Evolutionary conservation across 2,329 filamentous ascomycete genomes (phyloP).

Genomic region (Clonostachys rosea): DNA sequence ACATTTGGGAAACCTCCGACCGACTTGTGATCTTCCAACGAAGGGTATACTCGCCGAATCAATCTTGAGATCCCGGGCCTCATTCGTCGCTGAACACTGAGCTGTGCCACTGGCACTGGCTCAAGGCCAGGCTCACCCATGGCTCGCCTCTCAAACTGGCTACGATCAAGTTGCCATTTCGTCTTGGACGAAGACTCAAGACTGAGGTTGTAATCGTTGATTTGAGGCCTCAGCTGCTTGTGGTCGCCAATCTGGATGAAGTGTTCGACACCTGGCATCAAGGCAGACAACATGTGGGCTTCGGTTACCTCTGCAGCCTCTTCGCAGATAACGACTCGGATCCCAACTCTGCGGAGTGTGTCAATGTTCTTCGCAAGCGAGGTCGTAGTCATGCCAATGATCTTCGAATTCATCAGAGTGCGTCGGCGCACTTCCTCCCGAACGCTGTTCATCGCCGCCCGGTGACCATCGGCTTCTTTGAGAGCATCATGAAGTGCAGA

Average conservation of each 20-base stretch:
- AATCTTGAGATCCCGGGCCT: slow-evolving; percentile 56
- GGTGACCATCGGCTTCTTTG: not conserved
- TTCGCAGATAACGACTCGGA: slow-evolving; percentile 61
- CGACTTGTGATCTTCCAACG: slow-evolving; percentile 42
- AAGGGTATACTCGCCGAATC: slow-evolving; percentile 51
- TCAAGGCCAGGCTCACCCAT: not conserved
- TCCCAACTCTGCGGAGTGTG: slow-evolving; percentile 38
- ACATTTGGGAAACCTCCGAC: slow-evolving; percentile 40
- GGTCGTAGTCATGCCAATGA: slow-evolving; percentile 57
- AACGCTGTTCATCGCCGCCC: not conserved
- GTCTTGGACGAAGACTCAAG: slow-evolving; percentile 42
- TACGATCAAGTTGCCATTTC: slow-evolving; percentile 51
- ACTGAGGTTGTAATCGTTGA: slow-evolving; percentile 49
- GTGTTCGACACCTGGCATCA: slow-evolving; percentile 57
- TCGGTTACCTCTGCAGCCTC: slow-evolving; percentile 68
- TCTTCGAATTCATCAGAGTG: slow-evolving; percentile 27
- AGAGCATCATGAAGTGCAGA: too few relatives aligned
- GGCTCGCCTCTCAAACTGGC: slow-evolving; percentile 54
- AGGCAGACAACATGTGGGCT: slow-evolving; percentile 52
- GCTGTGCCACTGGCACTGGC: slow-evolving; percentile 19
- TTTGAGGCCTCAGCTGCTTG: slow-evolving; percentile 53
- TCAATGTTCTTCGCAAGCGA: slow-evolving; percentile 49
- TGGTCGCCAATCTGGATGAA: slow-evolving; percentile 62
- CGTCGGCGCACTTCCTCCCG: slow-evolving; percentile 23
- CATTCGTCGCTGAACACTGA: slow-evolving; percentile 63